Evolutionary conservation across 2,329 filamentous ascomycete genomes (phyloP), one percentile per base, ranked within the genome.

Genomic region (Fusarium xylarioides): DNA sequence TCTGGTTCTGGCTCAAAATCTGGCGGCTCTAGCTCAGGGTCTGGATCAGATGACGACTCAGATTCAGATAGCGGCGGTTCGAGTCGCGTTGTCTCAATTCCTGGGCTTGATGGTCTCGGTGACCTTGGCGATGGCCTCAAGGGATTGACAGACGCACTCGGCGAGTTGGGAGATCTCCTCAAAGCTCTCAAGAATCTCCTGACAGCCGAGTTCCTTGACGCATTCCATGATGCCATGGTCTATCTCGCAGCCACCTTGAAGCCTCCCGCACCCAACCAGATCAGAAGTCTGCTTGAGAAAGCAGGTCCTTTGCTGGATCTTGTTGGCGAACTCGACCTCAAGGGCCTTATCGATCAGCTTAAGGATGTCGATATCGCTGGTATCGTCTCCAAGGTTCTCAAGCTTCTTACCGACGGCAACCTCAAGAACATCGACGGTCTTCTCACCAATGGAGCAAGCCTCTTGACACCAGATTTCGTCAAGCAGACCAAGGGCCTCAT

Each of bases 151-250:
- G 70, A 71, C 23, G 50, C 70, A 2, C 63, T 82, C 16, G 68
- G 77, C 49, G 71, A 73, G 21, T 54, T 80, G 4, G 35, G 69
- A n/a, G 73, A 74, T 11, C 72, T 80, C 15, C 35, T 78, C 42
- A 66, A 80, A 46, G 79, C 80, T 19, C 57, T 83, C 12, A 56
- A 75, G 21, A 58, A 75, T 21, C 74, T 85, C 1, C 68, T 84
- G 5, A 83, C 74, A 21, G 71, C 79, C 3, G 81, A 85, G 50
- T 85, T 85, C 60, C 71, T 85, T 21, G 67, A 83, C 16, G 81
- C 79, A 2, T 58, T 85, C 7, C 82, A 83, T 56, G 83, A 85
- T 77, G 80, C 81, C 28, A 81, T 85, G 73, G 73, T 83, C 34
- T 82, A 83, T 66, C 80, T 86, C 12, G 79, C 80, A 12, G 73